Percentiles rank a stretch among this genome's conserved stretches.
phyloP scores from a whole-genome alignment of 495 filamentous ascomycete genomes.

The Parachaetomium inaequale region DNA sequence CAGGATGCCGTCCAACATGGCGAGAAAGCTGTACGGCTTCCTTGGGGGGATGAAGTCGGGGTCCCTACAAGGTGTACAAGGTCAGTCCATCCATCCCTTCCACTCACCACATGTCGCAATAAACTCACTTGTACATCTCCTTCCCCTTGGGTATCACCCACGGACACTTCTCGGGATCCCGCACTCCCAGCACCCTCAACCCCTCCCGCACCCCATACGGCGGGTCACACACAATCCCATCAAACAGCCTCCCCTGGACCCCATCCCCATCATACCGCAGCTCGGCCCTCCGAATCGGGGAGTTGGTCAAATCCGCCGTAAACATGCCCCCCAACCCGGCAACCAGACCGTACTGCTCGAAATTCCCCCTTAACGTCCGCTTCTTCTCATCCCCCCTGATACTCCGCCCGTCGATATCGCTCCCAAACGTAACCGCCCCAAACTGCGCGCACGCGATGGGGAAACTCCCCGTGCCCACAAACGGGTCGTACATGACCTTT shows the following conservation, averaged over 20 bases:
- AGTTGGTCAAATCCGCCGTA: constrained; percentile 84
- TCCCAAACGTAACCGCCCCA: constrained; percentile 73
- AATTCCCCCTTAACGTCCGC: constrained; percentile 66
- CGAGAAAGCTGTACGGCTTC: constrained; percentile 82
- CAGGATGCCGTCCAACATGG: constrained; percentile 85
- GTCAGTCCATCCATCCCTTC: not conserved
- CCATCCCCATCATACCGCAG: constrained; percentile 23
- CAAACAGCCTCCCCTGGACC: constrained; percentile 55
- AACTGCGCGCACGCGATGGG: constrained; percentile 84
- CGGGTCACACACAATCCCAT: constrained; percentile 94
- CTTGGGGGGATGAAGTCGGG: constrained; percentile 85
- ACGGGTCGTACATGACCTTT: constrained; percentile 86
- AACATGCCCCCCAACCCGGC: constrained; percentile 68
- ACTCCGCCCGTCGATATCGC: constrained; percentile 88
- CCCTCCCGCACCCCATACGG: constrained; percentile 97
- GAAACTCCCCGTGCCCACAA: constrained; percentile 92
- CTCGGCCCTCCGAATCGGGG: constrained; percentile 57
- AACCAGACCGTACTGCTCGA: constrained; percentile 73
- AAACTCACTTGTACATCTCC: constrained; percentile 62
- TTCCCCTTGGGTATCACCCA: constrained; percentile 67
- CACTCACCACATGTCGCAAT: not conserved
- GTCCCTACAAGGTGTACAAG: constrained; percentile 43
- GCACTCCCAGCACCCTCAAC: constrained; percentile 75
- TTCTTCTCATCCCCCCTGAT: constrained; percentile 62
- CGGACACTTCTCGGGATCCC: constrained; percentile 58